Evolutionary conservation across 2,329 filamentous ascomycete genomes (phyloP), one percentile per base, ranked within the genome.

Genomic region (Ophiocordyceps unilateralis): DNA sequence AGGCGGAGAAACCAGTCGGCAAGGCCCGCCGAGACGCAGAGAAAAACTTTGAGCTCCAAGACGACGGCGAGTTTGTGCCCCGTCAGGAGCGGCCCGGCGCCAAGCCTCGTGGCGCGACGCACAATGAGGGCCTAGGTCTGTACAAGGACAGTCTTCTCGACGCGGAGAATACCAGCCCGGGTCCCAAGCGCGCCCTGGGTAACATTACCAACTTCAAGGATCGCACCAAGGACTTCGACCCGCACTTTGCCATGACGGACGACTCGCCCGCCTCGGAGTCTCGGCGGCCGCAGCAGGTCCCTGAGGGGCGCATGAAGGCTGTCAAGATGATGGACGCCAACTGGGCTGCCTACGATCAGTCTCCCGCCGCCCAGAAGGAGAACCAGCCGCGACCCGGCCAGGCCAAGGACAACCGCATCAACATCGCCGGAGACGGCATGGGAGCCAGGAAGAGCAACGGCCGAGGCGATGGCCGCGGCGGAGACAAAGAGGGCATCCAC

Each of bases 1-100:
- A 75, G 9, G 74, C 78, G 8, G 68, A 68, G 49, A 67, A 75
- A 14, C 67, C 73, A 28, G 68, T 75, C 32, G 65, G 70, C 52
- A 82, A 82, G 57, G 71, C 82, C 32, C 83, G 89, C 46, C 83
- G 78, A 37, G 84, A 93, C 53, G 80, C 82, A 17, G 78, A 88
- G 55, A 65, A 78, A 1, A 86, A 96, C 60, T 95, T 94, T 55
- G 78, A 91, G 47, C 74, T 95, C 53, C 68, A 75, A 43, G 88
- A 96, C 56, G 79, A 88, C 44, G 78, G 75, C 41, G 72, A 72
- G 28, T 73, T 74, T 41, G 63, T 68, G 15, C 69, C 65, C 8
- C 66, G 70, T 43, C 62, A 65, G 38, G 67, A 68, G 42, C 54
- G 60, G 40, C 55, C 61, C 41, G 61, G 60, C 41, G 65, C 67